Evolutionary conservation across 1,139 yeast species (phyloP).

Genomic region (Kurtzmaniella natalensis): DNA sequence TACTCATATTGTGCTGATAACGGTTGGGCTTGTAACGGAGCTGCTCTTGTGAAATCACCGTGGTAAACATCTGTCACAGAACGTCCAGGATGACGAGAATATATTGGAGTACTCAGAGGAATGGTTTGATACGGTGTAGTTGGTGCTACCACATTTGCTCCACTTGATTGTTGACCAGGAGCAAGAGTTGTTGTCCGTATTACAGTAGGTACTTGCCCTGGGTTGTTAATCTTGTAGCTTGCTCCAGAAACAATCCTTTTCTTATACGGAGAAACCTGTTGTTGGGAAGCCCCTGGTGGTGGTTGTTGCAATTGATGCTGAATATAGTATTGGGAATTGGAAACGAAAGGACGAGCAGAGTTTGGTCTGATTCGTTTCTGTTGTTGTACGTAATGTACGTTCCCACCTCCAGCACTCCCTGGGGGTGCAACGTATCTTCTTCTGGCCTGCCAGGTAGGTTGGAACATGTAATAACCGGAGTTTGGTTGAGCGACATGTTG

Average conservation of each 20-base stretch:
- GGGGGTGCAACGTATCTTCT: slow-evolving; percentile 1
- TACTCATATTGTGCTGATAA: slow-evolving; percentile 48
- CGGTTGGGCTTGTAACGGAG: slow-evolving; percentile 54
- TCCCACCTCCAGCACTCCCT: slow-evolving; percentile 1
- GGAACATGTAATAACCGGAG: background rate
- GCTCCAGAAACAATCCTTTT: background rate
- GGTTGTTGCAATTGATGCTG: slow-evolving; percentile 1
- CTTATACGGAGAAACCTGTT: slow-evolving; percentile 1
- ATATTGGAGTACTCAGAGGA: slow-evolving; percentile 1
- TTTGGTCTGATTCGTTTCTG: background rate
- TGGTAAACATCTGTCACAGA: slow-evolving; percentile 47
- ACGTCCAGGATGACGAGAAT: slow-evolving; percentile 3
- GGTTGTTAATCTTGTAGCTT: background rate
- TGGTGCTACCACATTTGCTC: too few relatives aligned
- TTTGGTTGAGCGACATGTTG: too few relatives aligned
- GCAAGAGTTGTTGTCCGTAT: too few relatives aligned
- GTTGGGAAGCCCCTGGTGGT: background rate
- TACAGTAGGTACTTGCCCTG: too few relatives aligned
- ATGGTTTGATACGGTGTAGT: background rate
- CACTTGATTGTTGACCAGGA: too few relatives aligned
- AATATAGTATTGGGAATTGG: background rate
- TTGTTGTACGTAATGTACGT: background rate
- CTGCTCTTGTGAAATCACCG: slow-evolving; percentile 43
- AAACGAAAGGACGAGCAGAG: background rate
- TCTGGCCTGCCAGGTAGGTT: slow-evolving; percentile 3